Percentiles rank a stretch among this genome's conserved stretches.
Conservation (phyloP, 208 protist species). For the Crithidia bombi region DNA sequence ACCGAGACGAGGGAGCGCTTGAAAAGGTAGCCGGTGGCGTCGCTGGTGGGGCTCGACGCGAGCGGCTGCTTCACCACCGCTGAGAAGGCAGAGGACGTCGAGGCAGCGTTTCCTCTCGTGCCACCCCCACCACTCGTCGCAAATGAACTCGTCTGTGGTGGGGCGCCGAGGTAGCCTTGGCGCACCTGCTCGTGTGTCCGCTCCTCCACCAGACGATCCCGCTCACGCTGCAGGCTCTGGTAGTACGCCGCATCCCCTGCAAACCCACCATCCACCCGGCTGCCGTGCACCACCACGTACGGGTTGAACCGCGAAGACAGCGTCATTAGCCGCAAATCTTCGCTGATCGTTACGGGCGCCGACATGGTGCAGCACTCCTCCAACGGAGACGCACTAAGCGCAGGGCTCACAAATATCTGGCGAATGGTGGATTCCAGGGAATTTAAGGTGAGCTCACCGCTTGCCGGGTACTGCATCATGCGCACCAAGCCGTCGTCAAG, state of each 20-base stretch:
- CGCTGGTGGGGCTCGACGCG: constrained; percentile 2
- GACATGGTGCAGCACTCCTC: constrained; percentile 11
- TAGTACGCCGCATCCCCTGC: constrained; percentile 42
- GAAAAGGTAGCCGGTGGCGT: constrained; percentile 33
- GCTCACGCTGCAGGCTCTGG: constrained; percentile 41
- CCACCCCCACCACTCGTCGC: not conserved
- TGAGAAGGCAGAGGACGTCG: constrained; percentile 29
- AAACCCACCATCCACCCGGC: constrained; percentile 60
- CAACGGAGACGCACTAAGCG: constrained; percentile 5
- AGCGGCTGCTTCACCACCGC: constrained; percentile 30
- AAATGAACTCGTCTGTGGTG: too few relatives aligned
- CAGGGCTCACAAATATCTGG: constrained; percentile 33
- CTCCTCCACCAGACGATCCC: constrained; percentile 39
- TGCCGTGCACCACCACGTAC: constrained; percentile 76
- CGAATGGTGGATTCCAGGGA: constrained; percentile 23
- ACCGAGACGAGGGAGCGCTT: constrained; percentile 50
- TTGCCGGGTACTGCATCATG: constrained; percentile 9
- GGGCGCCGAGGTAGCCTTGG: constrained; percentile 8
- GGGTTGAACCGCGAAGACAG: constrained; percentile 52
- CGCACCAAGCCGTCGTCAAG: constrained; percentile 25
- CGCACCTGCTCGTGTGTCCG: constrained; percentile 32
- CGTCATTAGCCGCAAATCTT: constrained; percentile 8
- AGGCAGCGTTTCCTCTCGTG: constrained; percentile 4
- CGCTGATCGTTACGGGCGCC: not conserved
- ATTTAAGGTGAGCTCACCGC: not conserved